Evolutionary conservation across 495 filamentous ascomycete genomes (phyloP), one percentile per base, ranked within the genome.

Genomic region (Penicillium maclennaniae): DNA sequence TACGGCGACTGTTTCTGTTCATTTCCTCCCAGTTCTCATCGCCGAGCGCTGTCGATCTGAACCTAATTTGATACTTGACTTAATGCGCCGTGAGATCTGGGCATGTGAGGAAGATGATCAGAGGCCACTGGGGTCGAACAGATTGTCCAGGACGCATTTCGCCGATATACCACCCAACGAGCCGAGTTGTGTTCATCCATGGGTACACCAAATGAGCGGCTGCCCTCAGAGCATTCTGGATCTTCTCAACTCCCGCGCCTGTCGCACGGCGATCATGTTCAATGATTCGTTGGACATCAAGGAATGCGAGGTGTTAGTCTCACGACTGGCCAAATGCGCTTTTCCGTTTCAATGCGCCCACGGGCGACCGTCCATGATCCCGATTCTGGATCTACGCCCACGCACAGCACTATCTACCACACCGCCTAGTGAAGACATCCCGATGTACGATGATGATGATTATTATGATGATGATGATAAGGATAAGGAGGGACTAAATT

Each of bases 301-400:
- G 7, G 82, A 96, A 61, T 96, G 91, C 63, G 60, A 74, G 42
- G 66, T 62, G 14, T 66, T 98, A 16, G 70, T 97, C 9, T 38
- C 56, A 12, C 77, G 75, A 38, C 72, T 98, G 28, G 78, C 83
- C 8, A 60, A 60, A 3, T 95, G 88, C 55, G 83, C 75, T 1
- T 93, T 97, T 61, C 93, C 95, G 6, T 97, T 97, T 59, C 88
- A 92, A 61, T 98, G 93, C 67, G 93, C 89, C 16, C 91, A 91
- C 76, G 91, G 88, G 27, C 82, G 89, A 56, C 86, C 87, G 19
- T 85, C 83, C 23, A 85, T 92, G 82, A 77, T 89, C 9, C 89
- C 89, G 5, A 61, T 91, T 19, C 72, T 89, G 7, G 82, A 87
- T 57, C 40, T 88, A 28, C 73, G 74, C 12, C 38, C 54, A 17